Percentiles rank a stretch among this genome's conserved stretches.
phyloP scores from a whole-genome alignment of 306 rosid genomes.

The Sechiopsis laciniata region DNA sequence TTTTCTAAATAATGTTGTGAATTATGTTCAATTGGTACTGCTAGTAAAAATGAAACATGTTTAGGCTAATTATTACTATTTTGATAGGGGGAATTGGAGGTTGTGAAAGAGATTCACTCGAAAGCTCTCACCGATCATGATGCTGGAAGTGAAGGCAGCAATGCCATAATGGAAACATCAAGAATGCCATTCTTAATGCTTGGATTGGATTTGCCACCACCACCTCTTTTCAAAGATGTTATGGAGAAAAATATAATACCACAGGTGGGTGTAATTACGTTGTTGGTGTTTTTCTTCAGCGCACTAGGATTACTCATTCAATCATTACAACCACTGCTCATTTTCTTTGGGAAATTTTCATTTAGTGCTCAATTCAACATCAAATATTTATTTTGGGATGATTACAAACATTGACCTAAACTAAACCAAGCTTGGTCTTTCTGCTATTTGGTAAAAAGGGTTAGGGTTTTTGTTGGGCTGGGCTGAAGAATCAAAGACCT shows the following conservation, averaged over 20 bases:
- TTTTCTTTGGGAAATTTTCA: not conserved
- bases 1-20: constrained; percentile 20
- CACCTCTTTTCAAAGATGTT: constrained; percentile 93
- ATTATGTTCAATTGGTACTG: constrained; percentile 18
- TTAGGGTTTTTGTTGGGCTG: not conserved
- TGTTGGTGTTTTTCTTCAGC: not conserved
- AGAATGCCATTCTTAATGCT: constrained; percentile 93
- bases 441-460: not conserved
- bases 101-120: constrained; percentile 73
- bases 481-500: not conserved
- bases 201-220: constrained; percentile 95
- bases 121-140: constrained; percentile 38
- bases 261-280: constrained; percentile 45
- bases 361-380: not conserved
- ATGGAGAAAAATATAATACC: constrained; percentile 99
- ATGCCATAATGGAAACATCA: constrained; percentile 46
- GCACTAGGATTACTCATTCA: not conserved
- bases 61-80: not conserved
- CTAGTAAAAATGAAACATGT: constrained; percentile 11
- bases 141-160: constrained; percentile 36
- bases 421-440: not conserved
- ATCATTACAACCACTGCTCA: not conserved
- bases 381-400: not conserved
- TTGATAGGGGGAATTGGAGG: constrained; percentile 87
- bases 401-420: not conserved